A percentile compares a stretch with the other conserved stretches of the same genome.
Conservation (phyloP, 2,329 filamentous ascomycete genomes). For the Polytolypa hystricis region DNA sequence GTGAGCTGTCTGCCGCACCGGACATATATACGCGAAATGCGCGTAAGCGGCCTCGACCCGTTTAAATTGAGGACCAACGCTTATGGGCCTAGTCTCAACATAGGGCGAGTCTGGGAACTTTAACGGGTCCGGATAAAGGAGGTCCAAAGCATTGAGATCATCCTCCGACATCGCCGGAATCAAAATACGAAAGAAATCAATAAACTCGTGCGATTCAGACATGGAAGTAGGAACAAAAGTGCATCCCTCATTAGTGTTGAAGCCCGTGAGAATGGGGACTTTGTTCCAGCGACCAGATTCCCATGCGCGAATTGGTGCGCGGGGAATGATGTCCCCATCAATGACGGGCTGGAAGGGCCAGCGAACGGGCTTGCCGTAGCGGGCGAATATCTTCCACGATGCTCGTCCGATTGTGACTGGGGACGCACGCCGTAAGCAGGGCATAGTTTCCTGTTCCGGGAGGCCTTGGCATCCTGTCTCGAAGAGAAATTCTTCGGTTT, state of each 20-base stretch:
- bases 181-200: constrained; percentile 49
- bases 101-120: constrained; percentile 32
- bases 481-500: constrained; percentile 34
- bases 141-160: constrained; percentile 46
- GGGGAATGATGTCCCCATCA: constrained; percentile 49
- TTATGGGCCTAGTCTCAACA: constrained; percentile 17
- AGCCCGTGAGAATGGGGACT: constrained; percentile 57
- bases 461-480: constrained; percentile 24
- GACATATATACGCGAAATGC: constrained; percentile 40
- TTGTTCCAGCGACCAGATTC: constrained; percentile 41
- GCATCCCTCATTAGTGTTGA: constrained; percentile 59
- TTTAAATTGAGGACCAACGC: constrained; percentile 42
- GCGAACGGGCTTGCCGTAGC: constrained; percentile 36
- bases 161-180: constrained; percentile 44
- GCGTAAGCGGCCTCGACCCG: constrained; percentile 40
- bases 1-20: constrained; percentile 37
- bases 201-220: constrained; percentile 42
- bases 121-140: constrained; percentile 52
- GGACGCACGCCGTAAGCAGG: constrained; percentile 32
- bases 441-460: constrained; percentile 24
- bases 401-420: constrained; percentile 27
- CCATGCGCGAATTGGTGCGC: constrained; percentile 51
- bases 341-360: constrained; percentile 60
- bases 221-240: constrained; percentile 47
- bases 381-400: constrained; percentile 33